phyloP scores from a whole-genome alignment of 345 rosid genomes.

The Geranium rotundifolium region DNA sequence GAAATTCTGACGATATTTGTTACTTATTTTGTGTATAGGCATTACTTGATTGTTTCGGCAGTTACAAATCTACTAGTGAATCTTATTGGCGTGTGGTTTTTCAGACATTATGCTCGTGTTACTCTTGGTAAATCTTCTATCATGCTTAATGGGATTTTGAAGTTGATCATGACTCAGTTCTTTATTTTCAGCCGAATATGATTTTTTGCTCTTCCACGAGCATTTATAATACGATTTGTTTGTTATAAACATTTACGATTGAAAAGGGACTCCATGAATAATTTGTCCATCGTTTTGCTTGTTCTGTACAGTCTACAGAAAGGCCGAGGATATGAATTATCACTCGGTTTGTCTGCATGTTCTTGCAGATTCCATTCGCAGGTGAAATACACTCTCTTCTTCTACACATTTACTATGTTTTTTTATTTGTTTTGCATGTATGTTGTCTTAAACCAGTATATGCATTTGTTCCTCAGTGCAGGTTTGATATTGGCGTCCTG shows the following conservation, averaged over 20 bases:
- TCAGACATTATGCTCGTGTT: slow-evolving; percentile 88
- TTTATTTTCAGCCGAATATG: too few relatives aligned
- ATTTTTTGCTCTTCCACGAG: not conserved
- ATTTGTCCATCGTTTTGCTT: slow-evolving; percentile 1
- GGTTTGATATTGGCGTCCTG: slow-evolving; percentile 95
- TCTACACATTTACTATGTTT: slow-evolving; percentile 10
- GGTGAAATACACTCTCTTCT: slow-evolving; percentile 28
- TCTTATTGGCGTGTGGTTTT: slow-evolving; percentile 96
- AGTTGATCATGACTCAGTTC: slow-evolving; percentile 6
- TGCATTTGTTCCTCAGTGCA: slow-evolving; percentile 62
- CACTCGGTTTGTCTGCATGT: slow-evolving; percentile 93
- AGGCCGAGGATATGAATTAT: slow-evolving; percentile 92
- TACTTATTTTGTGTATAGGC: slow-evolving; percentile 40
- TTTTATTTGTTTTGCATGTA: not conserved
- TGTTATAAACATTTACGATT: not conserved
- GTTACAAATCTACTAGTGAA: slow-evolving; percentile 86
- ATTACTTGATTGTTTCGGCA: slow-evolving; percentile 93
- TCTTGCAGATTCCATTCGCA: slow-evolving; percentile 89
- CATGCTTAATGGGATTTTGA: slow-evolving; percentile 1
- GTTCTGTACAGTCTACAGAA: slow-evolving; percentile 66
- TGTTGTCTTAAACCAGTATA: slow-evolving; percentile 21
- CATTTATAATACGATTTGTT: not conserved
- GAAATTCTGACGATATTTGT: not conserved
- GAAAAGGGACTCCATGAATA: not conserved
- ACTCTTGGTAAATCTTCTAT: slow-evolving; percentile 54